Base-by-base conservation (phyloP, 495 filamentous ascomycete genomes). In the Xylaria castorea region DNA sequence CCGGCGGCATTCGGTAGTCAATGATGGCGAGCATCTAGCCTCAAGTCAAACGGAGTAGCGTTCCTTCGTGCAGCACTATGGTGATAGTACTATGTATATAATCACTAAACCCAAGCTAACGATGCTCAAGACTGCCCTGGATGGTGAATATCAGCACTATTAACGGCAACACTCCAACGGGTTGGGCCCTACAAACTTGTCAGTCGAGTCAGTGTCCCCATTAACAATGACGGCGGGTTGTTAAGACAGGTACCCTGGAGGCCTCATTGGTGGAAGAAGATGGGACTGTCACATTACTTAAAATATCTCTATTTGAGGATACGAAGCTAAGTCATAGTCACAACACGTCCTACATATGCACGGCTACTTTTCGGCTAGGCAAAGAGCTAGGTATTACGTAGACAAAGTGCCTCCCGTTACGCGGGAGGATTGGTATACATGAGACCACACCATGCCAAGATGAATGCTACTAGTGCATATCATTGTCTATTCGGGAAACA, bases 1-100 rank as follows among this genome's bases (percentile, higher is more conserved):
- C 61, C 61, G 61, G 61, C 30, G 61, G 61, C 22, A 44, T 64
- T 44, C 61, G 61, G 38, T 44, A 66, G 40, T 48, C 16, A 16
- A 11, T 22, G 36, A 48, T 66, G 14, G 16, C 7, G 27, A 66
- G 14, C 38, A 46, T 27, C 25, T 48, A 66, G 63, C 25, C 22
- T 48, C 14, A 32, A 32, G 63, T 20, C n/a, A 48, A 65, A 32
- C 16, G 16, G 30, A 25, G 38, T 63, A 63, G 61, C 22, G 61
- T 27, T 42, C 38, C 61, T 44, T 63, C 8, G 38, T 25, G 22
- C 16, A 22, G 12, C 2, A 42, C 61, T 63, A 63, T 65, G 4
- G 62, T 48, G 25, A 9, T 40, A 44, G 61, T 44, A n/a, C n/a
- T n/a, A n/a, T n/a, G n/a, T n/a, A 25, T 44, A 36, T 30, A 4